Evolutionary conservation across 805 yeast species (phyloP), one percentile per base, ranked within the genome.

Genomic region (Starmerella apis): DNA sequence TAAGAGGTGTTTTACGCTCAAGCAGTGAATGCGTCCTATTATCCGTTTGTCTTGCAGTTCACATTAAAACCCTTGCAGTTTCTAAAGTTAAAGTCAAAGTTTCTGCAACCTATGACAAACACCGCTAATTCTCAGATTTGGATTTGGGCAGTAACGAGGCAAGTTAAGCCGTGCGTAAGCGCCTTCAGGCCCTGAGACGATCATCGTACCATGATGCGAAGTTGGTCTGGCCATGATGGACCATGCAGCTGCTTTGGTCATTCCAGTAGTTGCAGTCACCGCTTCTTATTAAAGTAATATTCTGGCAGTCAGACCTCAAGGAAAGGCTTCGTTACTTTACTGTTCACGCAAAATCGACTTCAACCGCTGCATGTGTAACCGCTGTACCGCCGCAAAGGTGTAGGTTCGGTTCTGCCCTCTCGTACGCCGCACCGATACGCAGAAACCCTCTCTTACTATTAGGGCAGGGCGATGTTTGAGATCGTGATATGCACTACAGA

Each of bases 401-500:
- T 9, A 27, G 30, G 30, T 31, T 31, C 35, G 35, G 13, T 10
- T 8, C 35, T 10, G 35, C 35, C 35, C 35, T 31, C 35, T 33
- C 37, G 37, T 18, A 33, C 37, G 37, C 37, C 37, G 37, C 37
- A 33, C 37, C 20, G 37, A 33, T 33, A 33, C 37, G 37, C 37
- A 33, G 19, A 33, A 33, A 33, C 37, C 37, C 37, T 33, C n/a
- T 16, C 20, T 16, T 6, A n/a, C n/a, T 13, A n/a, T n/a, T 13
- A 33, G 37, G 37, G 37, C 11, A 18, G 19, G 37, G 37, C 20
- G 9, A 6, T 16, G 37, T 33, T 33, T 33, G 37, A 18, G 37
- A 33, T 33, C 37, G 37, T 7, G 37, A 33, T 33, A 33, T 33
- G 37, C 37, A 33, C 22, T 16, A n/a, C 37, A 33, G 22, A 33